Conservation (phyloP, 208 protist species). For the Trichomonas vaginalis region DNA sequence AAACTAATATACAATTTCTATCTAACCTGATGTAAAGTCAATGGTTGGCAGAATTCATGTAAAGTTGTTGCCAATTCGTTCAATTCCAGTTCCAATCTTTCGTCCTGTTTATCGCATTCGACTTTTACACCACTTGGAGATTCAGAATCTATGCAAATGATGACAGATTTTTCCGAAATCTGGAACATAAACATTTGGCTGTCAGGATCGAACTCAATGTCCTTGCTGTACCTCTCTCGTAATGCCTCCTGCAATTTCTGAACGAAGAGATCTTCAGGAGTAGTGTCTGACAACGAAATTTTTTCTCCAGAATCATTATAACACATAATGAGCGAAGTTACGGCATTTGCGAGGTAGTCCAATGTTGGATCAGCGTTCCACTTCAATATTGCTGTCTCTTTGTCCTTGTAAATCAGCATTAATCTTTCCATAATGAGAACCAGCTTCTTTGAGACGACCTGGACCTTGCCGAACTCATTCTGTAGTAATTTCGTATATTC, state of each 20-base stretch:
- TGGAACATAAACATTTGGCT: background rate
- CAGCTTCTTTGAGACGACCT: background rate
- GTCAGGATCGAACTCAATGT: background rate
- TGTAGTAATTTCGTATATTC: background rate
- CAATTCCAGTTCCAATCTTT: conserved; percentile 44
- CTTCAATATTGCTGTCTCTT: background rate
- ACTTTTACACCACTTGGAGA: background rate
- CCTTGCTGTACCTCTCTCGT: background rate
- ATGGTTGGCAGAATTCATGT: background rate
- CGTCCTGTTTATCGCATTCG: conserved; percentile 26
- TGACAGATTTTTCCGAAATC: background rate
- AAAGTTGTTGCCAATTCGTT: background rate
- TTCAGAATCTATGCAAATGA: background rate
- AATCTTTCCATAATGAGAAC: background rate
- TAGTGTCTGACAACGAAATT: background rate
- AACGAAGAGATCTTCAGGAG: background rate
- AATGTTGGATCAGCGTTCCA: conserved; percentile 21
- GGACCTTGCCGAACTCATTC: background rate
- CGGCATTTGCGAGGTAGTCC: conserved; percentile 14
- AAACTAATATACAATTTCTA: too few species aligned
- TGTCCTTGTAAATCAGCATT: background rate
- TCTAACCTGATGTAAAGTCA: background rate
- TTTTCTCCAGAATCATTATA: background rate
- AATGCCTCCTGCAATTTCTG: background rate
- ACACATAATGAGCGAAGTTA: conserved; percentile 19